phyloP scores from a whole-genome alignment of 2,329 filamentous ascomycete species.

The Curvularia spicifera region DNA sequence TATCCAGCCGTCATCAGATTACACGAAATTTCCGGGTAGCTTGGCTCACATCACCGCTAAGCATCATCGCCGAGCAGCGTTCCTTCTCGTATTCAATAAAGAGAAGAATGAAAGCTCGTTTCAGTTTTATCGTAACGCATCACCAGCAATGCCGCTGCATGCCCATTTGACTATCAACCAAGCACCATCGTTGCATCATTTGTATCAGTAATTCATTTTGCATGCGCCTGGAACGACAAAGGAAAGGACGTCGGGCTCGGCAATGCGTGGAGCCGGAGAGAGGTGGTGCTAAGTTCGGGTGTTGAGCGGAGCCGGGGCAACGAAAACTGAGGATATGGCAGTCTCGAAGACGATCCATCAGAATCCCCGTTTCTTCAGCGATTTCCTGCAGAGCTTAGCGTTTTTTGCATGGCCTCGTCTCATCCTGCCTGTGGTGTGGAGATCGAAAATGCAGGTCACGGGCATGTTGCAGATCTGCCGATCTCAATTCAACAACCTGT shows the following conservation, averaged over 20 bases:
- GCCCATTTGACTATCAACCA: neutral
- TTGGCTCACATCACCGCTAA: neutral
- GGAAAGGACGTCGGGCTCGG: neutral
- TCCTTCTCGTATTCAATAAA: neutral
- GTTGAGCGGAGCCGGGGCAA: constrained; percentile 4
- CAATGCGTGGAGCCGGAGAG: neutral
- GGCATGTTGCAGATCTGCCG: neutral
- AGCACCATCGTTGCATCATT: neutral
- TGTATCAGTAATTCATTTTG: neutral
- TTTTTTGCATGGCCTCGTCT: neutral
- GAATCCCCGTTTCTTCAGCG: neutral
- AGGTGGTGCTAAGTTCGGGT: neutral
- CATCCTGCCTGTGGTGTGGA: neutral
- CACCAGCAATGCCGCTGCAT: neutral
- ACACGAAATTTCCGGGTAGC: neutral
- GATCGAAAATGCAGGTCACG: neutral
- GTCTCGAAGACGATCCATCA: neutral
- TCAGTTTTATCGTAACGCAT: neutral
- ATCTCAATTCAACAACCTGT: neutral
- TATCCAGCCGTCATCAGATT: neutral
- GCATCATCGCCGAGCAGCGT: neutral
- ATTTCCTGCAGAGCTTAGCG: neutral
- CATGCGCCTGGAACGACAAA: neutral
- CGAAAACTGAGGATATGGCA: neutral
- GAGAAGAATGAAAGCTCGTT: neutral